These are phyloP conservation scores for Phytophthora pinifolia DNA, from an alignment of 352 stramenopile species.

Conservation along the genomic window DNA sequence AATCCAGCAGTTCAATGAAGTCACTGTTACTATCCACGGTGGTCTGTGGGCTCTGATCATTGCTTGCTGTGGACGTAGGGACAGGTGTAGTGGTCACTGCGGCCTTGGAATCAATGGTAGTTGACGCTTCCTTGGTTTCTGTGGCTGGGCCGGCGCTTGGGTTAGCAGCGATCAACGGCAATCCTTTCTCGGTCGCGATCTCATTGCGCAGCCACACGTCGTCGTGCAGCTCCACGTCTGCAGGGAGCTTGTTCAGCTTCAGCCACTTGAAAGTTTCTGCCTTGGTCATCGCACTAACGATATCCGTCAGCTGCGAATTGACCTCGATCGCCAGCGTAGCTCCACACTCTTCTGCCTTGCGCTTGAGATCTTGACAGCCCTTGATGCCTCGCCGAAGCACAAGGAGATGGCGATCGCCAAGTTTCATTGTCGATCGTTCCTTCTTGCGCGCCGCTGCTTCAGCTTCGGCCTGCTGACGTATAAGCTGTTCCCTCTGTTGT, in stretches of 20 bases:
- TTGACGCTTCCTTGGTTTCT: background rate
- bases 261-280: slow-evolving; percentile 72
- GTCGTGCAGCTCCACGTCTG: slow-evolving; percentile 67
- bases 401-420: slow-evolving; percentile 62
- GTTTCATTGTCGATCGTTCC: slow-evolving; percentile 48
- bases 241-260: slow-evolving; percentile 61
- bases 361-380: slow-evolving; percentile 70
- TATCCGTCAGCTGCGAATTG: slow-evolving; percentile 72
- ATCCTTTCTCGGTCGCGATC: slow-evolving; percentile 60
- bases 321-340: slow-evolving; percentile 78
- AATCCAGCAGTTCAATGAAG: slow-evolving; percentile 63
- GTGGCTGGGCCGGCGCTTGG: background rate
- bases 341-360: slow-evolving; percentile 52
- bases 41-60: slow-evolving; percentile 25
- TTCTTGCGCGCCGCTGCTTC: slow-evolving; percentile 29
- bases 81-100: slow-evolving; percentile 5
- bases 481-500: slow-evolving; percentile 16
- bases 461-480: slow-evolving; percentile 21
- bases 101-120: slow-evolving; percentile 3
- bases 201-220: slow-evolving; percentile 72
- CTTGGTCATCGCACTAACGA: slow-evolving; percentile 68
- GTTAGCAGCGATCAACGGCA: slow-evolving; percentile 13
- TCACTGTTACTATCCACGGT: slow-evolving; percentile 42
- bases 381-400: slow-evolving; percentile 72
- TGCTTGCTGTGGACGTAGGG: slow-evolving; percentile 4